phyloP scores from a whole-genome alignment of 306 rosid species.

The Neltuma alba region DNA sequence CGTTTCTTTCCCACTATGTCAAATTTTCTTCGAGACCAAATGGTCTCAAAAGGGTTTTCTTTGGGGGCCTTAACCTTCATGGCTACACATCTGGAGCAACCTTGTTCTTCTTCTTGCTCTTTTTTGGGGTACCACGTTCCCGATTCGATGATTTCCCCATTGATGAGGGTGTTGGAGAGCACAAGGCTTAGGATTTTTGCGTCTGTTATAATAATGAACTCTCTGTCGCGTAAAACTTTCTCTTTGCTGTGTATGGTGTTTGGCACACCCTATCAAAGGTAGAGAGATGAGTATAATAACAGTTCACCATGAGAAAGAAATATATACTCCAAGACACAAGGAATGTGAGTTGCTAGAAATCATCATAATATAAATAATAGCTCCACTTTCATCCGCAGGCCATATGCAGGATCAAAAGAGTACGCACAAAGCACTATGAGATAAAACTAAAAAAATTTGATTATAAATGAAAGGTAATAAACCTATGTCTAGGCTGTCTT shows the following conservation, averaged over 20 bases:
- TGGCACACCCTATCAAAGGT: not conserved
- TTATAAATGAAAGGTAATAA: not conserved
- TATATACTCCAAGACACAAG: not conserved
- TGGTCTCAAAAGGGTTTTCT: constrained; percentile 70
- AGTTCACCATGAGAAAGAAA: not conserved
- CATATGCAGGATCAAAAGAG: not conserved
- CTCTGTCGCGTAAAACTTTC: not conserved
- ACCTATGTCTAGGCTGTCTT: not conserved
- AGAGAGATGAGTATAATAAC: not conserved
- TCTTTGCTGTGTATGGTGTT: not conserved
- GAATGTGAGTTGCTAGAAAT: not conserved
- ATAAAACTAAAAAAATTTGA: not conserved
- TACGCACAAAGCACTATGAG: not conserved
- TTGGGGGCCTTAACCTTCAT: constrained; percentile 69
- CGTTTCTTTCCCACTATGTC: constrained; percentile 82
- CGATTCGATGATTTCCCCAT: constrained; percentile 48
- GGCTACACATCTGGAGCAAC: constrained; percentile 59
- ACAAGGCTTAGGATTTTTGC: not conserved
- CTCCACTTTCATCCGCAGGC: not conserved
- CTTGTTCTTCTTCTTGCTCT: constrained; percentile 48
- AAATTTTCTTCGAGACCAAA: constrained; percentile 81
- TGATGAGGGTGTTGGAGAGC: not conserved
- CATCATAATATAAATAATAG: not conserved
- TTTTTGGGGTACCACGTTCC: constrained; percentile 16
- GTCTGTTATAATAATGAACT: not conserved